Conservation (phyloP, 345 rosid genomes). For the Eutrema heterophyllum region DNA sequence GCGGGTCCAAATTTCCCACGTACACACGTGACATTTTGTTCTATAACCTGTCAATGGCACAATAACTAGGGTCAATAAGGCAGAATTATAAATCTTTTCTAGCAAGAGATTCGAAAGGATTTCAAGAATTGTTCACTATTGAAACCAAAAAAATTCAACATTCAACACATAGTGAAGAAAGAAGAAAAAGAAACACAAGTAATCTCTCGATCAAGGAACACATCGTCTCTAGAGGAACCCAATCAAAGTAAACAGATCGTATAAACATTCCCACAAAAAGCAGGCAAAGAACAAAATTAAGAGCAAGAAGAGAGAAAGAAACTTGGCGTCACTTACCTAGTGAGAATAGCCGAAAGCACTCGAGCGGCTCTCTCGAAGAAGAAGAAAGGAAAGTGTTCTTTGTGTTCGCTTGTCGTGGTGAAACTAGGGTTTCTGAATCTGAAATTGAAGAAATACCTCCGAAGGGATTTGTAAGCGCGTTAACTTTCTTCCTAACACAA, state of each 20-base stretch:
- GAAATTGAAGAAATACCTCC: not conserved
- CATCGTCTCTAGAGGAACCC: not conserved
- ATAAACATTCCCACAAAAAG: not conserved
- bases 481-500: not conserved
- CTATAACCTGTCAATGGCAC: slow-evolving; percentile 23
- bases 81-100: not conserved
- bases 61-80: not conserved
- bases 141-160: no score
- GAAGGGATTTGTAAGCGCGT: not conserved
- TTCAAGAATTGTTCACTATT: not conserved
- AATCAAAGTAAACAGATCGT: slow-evolving; percentile 3
- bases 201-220: not conserved
- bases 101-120: not conserved
- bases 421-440: slow-evolving; percentile 25
- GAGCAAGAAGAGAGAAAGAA: not conserved
- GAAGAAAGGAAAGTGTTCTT: not conserved
- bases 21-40: slow-evolving; percentile 64
- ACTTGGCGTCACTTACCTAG: not conserved
- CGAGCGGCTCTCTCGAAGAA: not conserved
- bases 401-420: not conserved
- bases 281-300: not conserved
- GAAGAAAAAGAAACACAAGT: not conserved
- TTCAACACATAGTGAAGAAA: no score
- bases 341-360: not conserved
- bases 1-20: slow-evolving; percentile 72